Evolutionary conservation across 169 alveolate genomes (phyloP).

Genomic region (Plasmodium vivax): DNA sequence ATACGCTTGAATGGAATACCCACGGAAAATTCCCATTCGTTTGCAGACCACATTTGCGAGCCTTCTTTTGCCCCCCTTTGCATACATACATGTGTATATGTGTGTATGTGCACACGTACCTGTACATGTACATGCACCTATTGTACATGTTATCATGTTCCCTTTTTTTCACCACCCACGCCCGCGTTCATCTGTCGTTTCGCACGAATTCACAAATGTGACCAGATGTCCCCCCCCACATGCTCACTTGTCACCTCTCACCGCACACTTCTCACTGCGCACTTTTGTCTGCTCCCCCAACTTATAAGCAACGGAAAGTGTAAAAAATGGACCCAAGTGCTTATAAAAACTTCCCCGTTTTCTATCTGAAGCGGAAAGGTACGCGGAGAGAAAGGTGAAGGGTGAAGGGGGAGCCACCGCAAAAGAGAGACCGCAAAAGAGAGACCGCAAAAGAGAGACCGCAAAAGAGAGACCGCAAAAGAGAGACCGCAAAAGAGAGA

Average conservation of each 20-base stretch:
- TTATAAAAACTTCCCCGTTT: conserved; percentile 49
- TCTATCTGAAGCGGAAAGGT: conserved; percentile 59
- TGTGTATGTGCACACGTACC: no score
- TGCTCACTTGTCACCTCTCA: no score
- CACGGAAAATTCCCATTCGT: background rate
- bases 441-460: no score
- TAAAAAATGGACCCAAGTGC: conserved; percentile 67
- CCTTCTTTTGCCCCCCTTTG: background rate
- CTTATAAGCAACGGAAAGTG: conserved; percentile 4
- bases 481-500: no score
- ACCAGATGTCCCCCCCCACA: background rate
- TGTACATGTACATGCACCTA: no score
- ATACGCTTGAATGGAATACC: background rate
- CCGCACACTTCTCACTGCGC: no score
- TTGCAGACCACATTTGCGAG: background rate
- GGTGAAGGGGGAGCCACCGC: background rate
- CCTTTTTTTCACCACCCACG: background rate
- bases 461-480: no score
- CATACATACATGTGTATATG: background rate
- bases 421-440: no score
- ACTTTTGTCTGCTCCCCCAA: background rate
- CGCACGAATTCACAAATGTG: conserved; percentile 12
- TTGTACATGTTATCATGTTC: background rate
- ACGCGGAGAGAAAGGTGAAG: background rate
- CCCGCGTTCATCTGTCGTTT: background rate